Base-by-base conservation (phyloP, 495 filamentous ascomycete genomes). In the Amphirosellinia nigrospora region DNA sequence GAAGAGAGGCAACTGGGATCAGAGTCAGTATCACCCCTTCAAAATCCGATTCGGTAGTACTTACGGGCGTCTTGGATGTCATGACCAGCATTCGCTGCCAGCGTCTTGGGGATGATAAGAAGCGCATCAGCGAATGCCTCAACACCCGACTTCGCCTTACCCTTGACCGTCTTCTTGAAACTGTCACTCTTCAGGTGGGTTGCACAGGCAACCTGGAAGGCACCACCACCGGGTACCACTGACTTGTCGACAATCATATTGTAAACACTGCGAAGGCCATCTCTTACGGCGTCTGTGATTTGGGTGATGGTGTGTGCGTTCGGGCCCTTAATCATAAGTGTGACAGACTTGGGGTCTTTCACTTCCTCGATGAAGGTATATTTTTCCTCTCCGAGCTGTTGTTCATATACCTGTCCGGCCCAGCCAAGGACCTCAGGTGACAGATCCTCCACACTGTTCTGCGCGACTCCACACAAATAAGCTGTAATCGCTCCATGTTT, bases 311-410 rank as follows among this genome's bases (percentile, higher is more conserved):
- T 98, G 81, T 99, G 96, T 74, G 88, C 84, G 82, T 99, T 99
- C 48, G 96, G 96, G 8, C 96, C 96, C 85, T 99, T 99, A 84
- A 99, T 98, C 66, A 99, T 86, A 15, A 99, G 85, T 23, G 96
- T 99, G n/a, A 98, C 96, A 6, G 96, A 98, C 85, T 98, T 99
- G 61, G 96, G 93, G 61, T 98, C 93, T 86, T 97, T 98, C 73
- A 99, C 96, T 68, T 99, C 96, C 81, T 98, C 96, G 71, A 99
- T 88, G 73, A 99, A 99, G 19, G 96, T 99, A 83, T 93, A 99
- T 84, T 99, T 99, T 84, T 99, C 96, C 84, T 99, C 96, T 63
- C 96, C 96, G 5, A 99, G 88, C 77, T 96, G 93, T 83, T 98
- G 94, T 84, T 99, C 96, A 74, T 99, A 98, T 50, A 99, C 96